Percentiles rank a stretch among this genome's conserved stretches.
Evolutionary conservation across 2,329 filamentous ascomycete genomes (phyloP).

Genomic region (Didymellaceae sp.): DNA sequence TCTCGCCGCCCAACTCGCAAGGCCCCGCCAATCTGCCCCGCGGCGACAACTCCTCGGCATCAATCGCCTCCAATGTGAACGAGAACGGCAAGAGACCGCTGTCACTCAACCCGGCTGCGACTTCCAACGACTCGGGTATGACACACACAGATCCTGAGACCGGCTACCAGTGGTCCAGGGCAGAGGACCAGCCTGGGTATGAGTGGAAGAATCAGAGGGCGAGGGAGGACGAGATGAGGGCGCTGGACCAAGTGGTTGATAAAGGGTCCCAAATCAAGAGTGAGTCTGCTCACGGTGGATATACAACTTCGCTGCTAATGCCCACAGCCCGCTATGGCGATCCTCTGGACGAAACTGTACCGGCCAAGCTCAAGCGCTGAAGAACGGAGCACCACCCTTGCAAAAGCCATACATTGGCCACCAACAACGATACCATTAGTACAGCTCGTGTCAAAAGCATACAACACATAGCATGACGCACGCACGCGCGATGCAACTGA

Average conservation of each 20-base stretch:
- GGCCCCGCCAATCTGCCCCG: constrained; percentile 32
- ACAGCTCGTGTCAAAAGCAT: background rate
- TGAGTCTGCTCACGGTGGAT: constrained; percentile 20
- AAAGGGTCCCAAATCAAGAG: constrained; percentile 43
- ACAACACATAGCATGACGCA: background rate
- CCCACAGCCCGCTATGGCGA: constrained; percentile 44
- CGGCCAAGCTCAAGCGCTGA: constrained; percentile 38
- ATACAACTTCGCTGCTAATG: constrained; percentile 17
- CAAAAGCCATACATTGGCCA: background rate
- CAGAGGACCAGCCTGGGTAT: constrained; percentile 47
- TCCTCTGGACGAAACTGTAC: constrained; percentile 41
- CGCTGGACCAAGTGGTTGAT: constrained; percentile 45
- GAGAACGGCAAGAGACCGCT: constrained; percentile 48
- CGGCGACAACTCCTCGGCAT: constrained; percentile 28
- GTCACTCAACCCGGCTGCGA: constrained; percentile 25
- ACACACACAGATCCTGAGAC: constrained; percentile 34
- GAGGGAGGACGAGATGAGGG: constrained; percentile 45
- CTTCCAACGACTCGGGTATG: constrained; percentile 3
- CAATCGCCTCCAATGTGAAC: constrained; percentile 38
- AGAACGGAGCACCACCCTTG: background rate
- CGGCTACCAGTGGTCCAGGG: constrained; percentile 47
- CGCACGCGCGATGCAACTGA: background rate
- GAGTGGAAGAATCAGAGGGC: constrained; percentile 48
- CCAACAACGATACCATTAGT: background rate
- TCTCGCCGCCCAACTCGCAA: constrained; percentile 64